Percentiles rank a stretch among this genome's conserved stretches.
Evolutionary conservation across 2,329 filamentous ascomycete species (phyloP).

Genomic region (Rhexocercosporidium sp.): DNA sequence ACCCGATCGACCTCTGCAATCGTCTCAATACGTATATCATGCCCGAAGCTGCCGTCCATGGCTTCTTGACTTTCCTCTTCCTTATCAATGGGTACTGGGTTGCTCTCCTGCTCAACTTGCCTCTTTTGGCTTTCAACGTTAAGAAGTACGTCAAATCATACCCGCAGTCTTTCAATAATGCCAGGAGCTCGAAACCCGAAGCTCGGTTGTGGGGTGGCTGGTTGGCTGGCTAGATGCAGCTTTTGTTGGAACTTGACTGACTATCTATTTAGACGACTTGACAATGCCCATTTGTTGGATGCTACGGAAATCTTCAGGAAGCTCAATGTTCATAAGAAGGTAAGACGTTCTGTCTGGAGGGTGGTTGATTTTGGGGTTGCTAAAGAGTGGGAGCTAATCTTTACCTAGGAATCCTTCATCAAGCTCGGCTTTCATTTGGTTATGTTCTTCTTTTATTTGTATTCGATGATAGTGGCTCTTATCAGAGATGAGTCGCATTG

Average conservation of each 20-base stretch:
- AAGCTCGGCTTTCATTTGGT: slow-evolving; percentile 98
- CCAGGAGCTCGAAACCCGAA: not conserved
- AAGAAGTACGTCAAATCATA: slow-evolving; percentile 98
- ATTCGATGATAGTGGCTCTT: slow-evolving; percentile 67
- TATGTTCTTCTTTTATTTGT: slow-evolving; percentile 99
- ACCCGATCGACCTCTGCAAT: slow-evolving; percentile 99
- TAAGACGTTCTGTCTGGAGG: slow-evolving; percentile 43
- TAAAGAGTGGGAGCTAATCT: slow-evolving; percentile 11
- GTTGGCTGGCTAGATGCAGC: not conserved
- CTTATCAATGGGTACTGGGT: slow-evolving; percentile 99
- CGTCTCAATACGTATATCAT: slow-evolving; percentile 99
- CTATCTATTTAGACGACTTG: slow-evolving; percentile 73
- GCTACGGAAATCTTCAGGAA: slow-evolving; percentile 99
- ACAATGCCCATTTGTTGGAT: slow-evolving; percentile 96
- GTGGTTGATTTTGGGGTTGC: not conserved
- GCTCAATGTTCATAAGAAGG: slow-evolving; percentile 98
- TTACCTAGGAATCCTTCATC: slow-evolving; percentile 89
- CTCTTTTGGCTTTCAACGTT: slow-evolving; percentile 88
- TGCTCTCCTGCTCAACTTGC: slow-evolving; percentile 88
- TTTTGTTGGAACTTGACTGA: slow-evolving; percentile 41
- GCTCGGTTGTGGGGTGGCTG: not conserved
- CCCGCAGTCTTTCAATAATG: too few species aligned
- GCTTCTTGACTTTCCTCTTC: slow-evolving; percentile 92
- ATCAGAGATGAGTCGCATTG: slow-evolving; percentile 94
- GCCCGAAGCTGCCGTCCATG: slow-evolving; percentile 96